Conservation (phyloP, 2,329 filamentous ascomycete species). For the Trichoderma sp. region DNA sequence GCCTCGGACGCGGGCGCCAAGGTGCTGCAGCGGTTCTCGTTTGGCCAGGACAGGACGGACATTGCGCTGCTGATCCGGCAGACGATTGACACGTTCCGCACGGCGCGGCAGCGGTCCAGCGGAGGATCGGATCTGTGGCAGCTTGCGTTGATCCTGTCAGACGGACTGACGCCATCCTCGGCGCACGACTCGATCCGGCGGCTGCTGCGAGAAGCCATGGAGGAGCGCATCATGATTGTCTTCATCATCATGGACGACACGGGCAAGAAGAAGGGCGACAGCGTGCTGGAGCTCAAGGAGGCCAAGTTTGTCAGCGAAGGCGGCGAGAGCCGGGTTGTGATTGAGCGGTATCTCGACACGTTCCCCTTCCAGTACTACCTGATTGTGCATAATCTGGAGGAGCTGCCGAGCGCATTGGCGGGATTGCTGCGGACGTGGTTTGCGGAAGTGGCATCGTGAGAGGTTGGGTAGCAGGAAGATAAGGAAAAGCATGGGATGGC, state of each 20-base stretch:
- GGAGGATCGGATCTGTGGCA: conserved; percentile 81
- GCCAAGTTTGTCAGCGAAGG: conserved; percentile 73
- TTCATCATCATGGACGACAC: conserved; percentile 89
- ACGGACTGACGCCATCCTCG: conserved; percentile 79
- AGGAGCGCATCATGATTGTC: conserved; percentile 95
- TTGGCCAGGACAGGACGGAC: conserved; percentile 82
- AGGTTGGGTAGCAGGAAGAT: conserved; percentile 12
- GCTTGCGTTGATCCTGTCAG: conserved; percentile 85
- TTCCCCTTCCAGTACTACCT: conserved; percentile 98
- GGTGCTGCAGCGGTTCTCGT: conserved; percentile 80
- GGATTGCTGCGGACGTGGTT: conserved; percentile 95
- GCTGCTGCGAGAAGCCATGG: conserved; percentile 80
- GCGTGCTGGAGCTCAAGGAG: conserved; percentile 84
- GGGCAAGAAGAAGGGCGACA: conserved; percentile 48
- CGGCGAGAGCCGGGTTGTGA: conserved; percentile 66
- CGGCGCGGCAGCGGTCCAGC: conserved; percentile 57
- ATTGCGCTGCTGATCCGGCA: conserved; percentile 73
- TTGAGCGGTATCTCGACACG: conserved; percentile 87
- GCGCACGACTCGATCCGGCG: conserved; percentile 80
- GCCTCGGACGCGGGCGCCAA: conserved; percentile 72
- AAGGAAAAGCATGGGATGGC: background rate
- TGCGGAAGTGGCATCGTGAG: conserved; percentile 58
- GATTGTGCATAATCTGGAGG: conserved; percentile 86
- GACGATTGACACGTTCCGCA: conserved; percentile 77
- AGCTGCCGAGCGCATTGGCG: conserved; percentile 84